A percentile compares a stretch with the other conserved stretches of the same genome.
Evolutionary conservation across 2,329 filamentous ascomycete genomes (phyloP).

Genomic region (Fusarium subtropicale): DNA sequence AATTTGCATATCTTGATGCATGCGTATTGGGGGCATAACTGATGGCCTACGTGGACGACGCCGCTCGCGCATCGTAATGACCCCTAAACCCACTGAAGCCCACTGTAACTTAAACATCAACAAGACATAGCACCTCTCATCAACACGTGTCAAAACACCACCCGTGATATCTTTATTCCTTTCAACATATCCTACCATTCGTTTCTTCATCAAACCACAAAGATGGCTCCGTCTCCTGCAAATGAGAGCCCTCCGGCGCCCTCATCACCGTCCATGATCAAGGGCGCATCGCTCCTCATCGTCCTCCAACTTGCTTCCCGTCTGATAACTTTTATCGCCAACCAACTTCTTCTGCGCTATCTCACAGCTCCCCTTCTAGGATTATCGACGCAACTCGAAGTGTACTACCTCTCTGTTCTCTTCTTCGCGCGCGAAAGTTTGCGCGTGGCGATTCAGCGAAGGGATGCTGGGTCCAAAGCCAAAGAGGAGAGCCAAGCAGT

Average conservation of each 20-base stretch:
- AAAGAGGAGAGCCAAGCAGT: constrained; percentile 73
- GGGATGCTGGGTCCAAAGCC: constrained; percentile 52
- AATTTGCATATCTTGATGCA: neutral
- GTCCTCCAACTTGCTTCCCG: constrained; percentile 89
- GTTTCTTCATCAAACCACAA: neutral
- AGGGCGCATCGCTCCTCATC: constrained; percentile 87
- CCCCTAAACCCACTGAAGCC: constrained; percentile 18
- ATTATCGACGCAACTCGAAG: constrained; percentile 87
- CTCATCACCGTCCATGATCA: constrained; percentile 58
- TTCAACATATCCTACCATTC: neutral
- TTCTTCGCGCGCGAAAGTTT: constrained; percentile 95
- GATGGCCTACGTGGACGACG: neutral
- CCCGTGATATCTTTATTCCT: constrained; percentile 1
- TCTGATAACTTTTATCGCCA: constrained; percentile 88
- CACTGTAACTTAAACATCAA: constrained; percentile 16
- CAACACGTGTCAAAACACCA: constrained; percentile 34
- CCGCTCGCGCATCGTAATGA: neutral
- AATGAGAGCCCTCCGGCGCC: neutral
- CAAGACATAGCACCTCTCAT: neutral
- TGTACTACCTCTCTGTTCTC: constrained; percentile 91
- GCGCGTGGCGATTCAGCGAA: constrained; percentile 89
- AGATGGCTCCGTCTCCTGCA: constrained; percentile 8
- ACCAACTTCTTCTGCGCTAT: constrained; percentile 89
- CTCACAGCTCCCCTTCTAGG: constrained; percentile 88
- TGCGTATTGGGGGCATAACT: neutral